These are phyloP conservation scores for Diaporthe sp. DNA, from an alignment of 2,329 filamentous ascomycete species.

Conservation along the genomic window DNA sequence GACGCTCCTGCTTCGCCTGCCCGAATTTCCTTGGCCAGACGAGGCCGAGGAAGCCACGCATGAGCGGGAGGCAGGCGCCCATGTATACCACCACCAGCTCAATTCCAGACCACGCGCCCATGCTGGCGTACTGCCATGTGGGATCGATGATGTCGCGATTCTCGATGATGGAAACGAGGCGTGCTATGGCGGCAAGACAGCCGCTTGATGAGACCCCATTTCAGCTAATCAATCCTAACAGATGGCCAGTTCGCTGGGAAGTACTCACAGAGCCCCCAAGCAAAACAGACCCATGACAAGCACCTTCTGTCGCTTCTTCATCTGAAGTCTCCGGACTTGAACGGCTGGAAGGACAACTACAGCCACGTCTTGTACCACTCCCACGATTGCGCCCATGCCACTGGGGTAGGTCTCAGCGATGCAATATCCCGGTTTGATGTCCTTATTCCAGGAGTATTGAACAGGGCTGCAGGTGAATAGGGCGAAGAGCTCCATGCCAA, in stretches of 20 bases:
- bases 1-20: background rate
- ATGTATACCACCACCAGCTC: background rate
- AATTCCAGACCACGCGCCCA: slow-evolving; percentile 9
- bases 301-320: background rate
- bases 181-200: background rate
- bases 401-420: background rate
- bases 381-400: background rate
- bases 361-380: background rate
- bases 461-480: background rate
- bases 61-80: background rate
- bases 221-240: background rate
- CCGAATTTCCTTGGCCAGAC: slow-evolving; percentile 19
- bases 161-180: slow-evolving; percentile 4
- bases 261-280: slow-evolving; percentile 1
- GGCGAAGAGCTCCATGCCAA: slow-evolving; percentile 5
- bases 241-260: background rate
- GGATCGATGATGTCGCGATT: slow-evolving; percentile 19
- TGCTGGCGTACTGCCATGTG: slow-evolving; percentile 7
- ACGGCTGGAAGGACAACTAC: background rate
- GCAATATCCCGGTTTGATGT: background rate
- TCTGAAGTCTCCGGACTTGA: background rate
- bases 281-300: slow-evolving; percentile 5
- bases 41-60: slow-evolving; percentile 14
- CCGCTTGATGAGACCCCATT: background rate
- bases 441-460: background rate